Conservation (phyloP, 345 rosid genomes). For the Nasturtium officinale region DNA sequence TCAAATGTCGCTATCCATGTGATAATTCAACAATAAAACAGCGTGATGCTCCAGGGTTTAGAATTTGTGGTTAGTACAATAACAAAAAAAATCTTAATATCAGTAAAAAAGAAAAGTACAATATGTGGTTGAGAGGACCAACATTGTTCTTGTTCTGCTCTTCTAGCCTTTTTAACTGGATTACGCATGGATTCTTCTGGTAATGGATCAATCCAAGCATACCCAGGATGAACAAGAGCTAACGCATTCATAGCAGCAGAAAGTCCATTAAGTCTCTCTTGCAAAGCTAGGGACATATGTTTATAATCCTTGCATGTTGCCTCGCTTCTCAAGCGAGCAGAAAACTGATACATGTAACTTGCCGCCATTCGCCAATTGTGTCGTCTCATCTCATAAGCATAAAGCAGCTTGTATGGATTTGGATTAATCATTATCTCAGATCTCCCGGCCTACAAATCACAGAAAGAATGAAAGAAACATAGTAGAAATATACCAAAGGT, state of each 20-base stretch:
- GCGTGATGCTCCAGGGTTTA: constrained; percentile 15
- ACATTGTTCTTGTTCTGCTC: constrained; percentile 56
- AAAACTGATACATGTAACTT: constrained; percentile 72
- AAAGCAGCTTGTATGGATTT: constrained; percentile 86
- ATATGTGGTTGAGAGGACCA: constrained; percentile 35
- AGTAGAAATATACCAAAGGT: constrained; percentile 17
- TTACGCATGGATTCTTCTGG: constrained; percentile 51
- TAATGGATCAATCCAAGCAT: constrained; percentile 86
- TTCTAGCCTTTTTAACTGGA: constrained; percentile 82
- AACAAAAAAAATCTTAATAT: constrained; percentile 14
- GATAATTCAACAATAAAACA: constrained; percentile 19
- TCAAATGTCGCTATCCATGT: constrained; percentile 15
- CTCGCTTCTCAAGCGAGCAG: constrained; percentile 76
- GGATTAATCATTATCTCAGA: constrained; percentile 74
- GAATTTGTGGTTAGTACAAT: constrained; percentile 8
- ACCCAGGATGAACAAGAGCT: constrained; percentile 72
- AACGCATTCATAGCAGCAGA: constrained; percentile 91
- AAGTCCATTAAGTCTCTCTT: constrained; percentile 88
- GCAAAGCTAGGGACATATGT: constrained; percentile 54
- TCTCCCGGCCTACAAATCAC: constrained; percentile 70
- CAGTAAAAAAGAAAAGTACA: constrained; percentile 24
- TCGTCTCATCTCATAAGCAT: constrained; percentile 89
- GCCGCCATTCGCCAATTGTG: constrained; percentile 98
- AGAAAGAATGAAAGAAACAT: constrained; percentile 22
- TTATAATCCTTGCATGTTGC: constrained; percentile 59